phyloP scores from a whole-genome alignment of 345 rosid genomes.

The Gossypium stocksii region DNA sequence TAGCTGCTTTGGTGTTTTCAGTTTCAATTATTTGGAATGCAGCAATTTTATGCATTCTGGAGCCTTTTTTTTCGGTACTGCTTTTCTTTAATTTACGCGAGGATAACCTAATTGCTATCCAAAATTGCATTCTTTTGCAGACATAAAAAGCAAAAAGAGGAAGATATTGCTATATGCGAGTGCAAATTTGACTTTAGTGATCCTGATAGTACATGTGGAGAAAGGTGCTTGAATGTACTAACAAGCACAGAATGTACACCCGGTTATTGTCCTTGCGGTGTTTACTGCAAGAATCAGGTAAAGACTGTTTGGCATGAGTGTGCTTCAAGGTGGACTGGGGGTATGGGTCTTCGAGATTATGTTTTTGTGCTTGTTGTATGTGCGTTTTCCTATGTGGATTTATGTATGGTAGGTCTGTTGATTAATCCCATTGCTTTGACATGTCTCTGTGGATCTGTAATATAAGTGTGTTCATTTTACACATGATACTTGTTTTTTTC shows the following conservation, averaged over 20 bases:
- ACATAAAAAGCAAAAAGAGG: conserved; percentile 90
- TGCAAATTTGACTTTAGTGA: conserved; percentile 66
- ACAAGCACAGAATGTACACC: conserved; percentile 93
- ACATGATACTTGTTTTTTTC: neutral
- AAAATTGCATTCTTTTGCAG: conserved; percentile 29
- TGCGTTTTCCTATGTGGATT: neutral
- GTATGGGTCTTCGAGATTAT: neutral
- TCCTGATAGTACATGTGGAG: conserved; percentile 82
- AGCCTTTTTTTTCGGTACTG: neutral
- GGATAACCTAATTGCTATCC: neutral
- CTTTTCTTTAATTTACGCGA: neutral
- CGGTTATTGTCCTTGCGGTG: conserved; percentile 70
- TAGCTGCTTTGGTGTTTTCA: neutral
- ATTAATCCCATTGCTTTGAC: neutral
- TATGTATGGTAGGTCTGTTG: neutral
- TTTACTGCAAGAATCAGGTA: conserved; percentile 85
- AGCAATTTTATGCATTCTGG: neutral
- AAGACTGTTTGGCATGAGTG: neutral
- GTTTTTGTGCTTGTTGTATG: neutral
- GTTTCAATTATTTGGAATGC: neutral
- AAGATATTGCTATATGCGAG: conserved; percentile 81
- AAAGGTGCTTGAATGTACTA: conserved; percentile 75
- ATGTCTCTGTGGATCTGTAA: neutral
- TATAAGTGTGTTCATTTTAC: neutral
- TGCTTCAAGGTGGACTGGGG: neutral